Conservation (phyloP, 495 filamentous ascomycete genomes). For the Filosporella fistucella region DNA sequence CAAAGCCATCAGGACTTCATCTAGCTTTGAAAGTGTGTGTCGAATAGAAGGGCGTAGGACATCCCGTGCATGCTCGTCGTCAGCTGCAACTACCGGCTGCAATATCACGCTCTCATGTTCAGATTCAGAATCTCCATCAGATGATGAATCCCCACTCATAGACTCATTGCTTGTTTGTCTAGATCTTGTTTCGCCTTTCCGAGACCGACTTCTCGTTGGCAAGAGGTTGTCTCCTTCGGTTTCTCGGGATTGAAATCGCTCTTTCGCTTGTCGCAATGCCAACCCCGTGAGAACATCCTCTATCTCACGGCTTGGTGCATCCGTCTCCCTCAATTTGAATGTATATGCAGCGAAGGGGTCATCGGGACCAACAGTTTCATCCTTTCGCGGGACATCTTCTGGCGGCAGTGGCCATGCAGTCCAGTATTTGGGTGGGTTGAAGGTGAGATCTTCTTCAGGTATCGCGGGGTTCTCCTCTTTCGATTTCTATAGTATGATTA, state of each 20-base stretch:
- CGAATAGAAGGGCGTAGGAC: constrained; percentile 61
- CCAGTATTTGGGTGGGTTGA: constrained; percentile 54
- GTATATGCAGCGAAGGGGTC: constrained; percentile 44
- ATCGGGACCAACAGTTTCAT: constrained; percentile 36
- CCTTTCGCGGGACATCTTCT: constrained; percentile 52
- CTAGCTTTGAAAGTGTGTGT: constrained; percentile 60
- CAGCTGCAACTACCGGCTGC: constrained; percentile 42
- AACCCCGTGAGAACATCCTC: constrained; percentile 62
- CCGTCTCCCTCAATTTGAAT: constrained; percentile 33
- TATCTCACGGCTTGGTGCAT: constrained; percentile 50
- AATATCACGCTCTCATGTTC: constrained; percentile 7
- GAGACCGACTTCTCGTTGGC: too few relatives aligned
- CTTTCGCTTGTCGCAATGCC: constrained; percentile 60
- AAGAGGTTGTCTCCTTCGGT: constrained; percentile 16
- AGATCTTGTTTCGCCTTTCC: background rate
- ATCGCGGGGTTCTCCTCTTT: constrained; percentile 6
- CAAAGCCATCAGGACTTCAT: constrained; percentile 60
- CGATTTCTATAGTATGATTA: background rate
- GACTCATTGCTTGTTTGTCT: background rate
- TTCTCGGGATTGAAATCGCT: constrained; percentile 44
- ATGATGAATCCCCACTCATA: background rate
- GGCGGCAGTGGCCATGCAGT: constrained; percentile 73
- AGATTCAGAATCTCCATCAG: background rate
- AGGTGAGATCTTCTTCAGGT: constrained; percentile 28
- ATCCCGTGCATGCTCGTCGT: constrained; percentile 57